Conservation (phyloP, 306 rosid genomes). For the Cicer judaicum region DNA sequence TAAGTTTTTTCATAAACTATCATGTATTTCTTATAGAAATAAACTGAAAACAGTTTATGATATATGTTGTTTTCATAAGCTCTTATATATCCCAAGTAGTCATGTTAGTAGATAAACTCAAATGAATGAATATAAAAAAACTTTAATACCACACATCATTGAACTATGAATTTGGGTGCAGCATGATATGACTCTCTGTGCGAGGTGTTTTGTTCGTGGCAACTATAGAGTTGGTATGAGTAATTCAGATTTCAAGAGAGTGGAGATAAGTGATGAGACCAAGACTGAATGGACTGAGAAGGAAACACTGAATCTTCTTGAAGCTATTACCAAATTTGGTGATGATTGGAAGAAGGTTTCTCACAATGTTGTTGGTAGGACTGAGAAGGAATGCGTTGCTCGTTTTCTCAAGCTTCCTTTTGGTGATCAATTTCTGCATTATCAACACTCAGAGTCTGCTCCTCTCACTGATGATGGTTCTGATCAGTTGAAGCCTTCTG, state of each 20-base stretch:
- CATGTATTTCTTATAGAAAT: too few relatives aligned
- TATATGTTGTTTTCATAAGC: too few relatives aligned
- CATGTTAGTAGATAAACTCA: too few relatives aligned
- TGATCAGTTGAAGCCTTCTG: conserved; percentile 15
- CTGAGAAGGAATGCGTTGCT: conserved; percentile 89
- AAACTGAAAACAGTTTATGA: too few relatives aligned
- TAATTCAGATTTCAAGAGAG: conserved; percentile 87
- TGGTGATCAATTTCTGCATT: conserved; percentile 65
- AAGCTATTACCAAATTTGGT: conserved; percentile 75
- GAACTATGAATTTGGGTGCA: conserved; percentile 33
- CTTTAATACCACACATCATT: background rate
- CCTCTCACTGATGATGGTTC: conserved; percentile 30
- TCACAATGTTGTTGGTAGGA: conserved; percentile 84
- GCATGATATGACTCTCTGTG: conserved; percentile 90
- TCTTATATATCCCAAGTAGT: too few relatives aligned
- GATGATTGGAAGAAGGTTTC: conserved; percentile 94
- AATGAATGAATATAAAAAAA: too few relatives aligned
- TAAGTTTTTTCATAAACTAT: too few relatives aligned
- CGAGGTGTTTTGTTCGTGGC: conserved; percentile 95
- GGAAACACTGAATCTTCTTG: conserved; percentile 83
- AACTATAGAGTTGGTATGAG: conserved; percentile 81
- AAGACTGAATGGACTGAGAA: conserved; percentile 80
- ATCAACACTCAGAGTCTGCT: conserved; percentile 44
- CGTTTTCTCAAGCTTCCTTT: conserved; percentile 84
- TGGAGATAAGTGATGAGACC: conserved; percentile 81